Evolutionary conservation across 352 stramenopile genomes (phyloP).

Genomic region (Chrysophaeum taylorii): DNA sequence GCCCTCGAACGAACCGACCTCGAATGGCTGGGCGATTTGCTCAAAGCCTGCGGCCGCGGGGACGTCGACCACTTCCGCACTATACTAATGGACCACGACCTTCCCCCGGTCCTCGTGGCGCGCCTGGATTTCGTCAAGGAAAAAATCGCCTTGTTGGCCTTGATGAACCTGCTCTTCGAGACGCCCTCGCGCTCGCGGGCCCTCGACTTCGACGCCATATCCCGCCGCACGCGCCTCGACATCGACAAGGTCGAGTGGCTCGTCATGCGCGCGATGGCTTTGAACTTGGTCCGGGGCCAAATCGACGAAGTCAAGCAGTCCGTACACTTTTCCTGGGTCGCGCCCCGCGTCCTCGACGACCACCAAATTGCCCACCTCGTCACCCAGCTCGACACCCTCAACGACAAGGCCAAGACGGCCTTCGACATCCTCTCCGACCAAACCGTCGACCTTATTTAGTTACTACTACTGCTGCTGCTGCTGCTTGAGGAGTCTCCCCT

Average conservation of each 20-base stretch:
- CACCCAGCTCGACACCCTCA: neutral
- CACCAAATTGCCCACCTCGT: constrained; percentile 41
- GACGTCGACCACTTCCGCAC: constrained; percentile 86
- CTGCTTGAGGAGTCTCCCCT: too few species aligned
- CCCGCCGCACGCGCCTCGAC: constrained; percentile 62
- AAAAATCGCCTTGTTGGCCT: constrained; percentile 89
- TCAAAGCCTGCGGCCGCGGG: constrained; percentile 82
- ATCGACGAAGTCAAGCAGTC: constrained; percentile 78
- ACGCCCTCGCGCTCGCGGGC: constrained; percentile 73
- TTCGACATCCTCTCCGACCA: neutral
- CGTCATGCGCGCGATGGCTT: constrained; percentile 89
- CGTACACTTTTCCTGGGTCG: constrained; percentile 88
- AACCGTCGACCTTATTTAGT: neutral
- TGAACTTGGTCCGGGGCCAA: constrained; percentile 70
- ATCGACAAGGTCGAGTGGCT: constrained; percentile 91
- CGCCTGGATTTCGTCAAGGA: constrained; percentile 88
- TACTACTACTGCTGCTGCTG: too few species aligned
- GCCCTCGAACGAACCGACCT: constrained; percentile 74
- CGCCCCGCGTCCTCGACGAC: constrained; percentile 64
- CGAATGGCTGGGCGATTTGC: constrained; percentile 82
- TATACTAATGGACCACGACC: constrained; percentile 63
- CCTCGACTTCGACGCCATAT: constrained; percentile 78
- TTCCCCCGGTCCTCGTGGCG: constrained; percentile 77
- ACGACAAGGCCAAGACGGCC: neutral
- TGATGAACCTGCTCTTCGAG: constrained; percentile 95